Evolutionary conservation across 352 stramenopile species (phyloP).

Genomic region (Phytophthora brassicae): DNA sequence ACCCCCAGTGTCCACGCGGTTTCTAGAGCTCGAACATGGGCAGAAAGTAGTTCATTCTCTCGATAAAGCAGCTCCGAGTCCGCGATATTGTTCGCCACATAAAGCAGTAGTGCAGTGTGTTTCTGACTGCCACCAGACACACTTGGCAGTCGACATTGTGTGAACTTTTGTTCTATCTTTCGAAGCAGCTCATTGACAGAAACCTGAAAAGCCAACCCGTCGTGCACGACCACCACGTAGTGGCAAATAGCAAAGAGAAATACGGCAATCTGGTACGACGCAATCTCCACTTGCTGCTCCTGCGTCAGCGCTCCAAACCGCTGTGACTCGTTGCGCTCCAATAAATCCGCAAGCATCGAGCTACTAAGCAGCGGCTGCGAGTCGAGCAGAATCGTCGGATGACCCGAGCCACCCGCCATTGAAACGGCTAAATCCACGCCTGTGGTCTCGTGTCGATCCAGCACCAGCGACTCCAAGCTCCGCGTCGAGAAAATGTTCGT

Average conservation of each 20-base stretch:
- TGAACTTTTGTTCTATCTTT: conserved; percentile 51
- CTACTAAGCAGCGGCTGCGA: conserved; percentile 67
- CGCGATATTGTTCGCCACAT: conserved; percentile 54
- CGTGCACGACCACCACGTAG: conserved; percentile 72
- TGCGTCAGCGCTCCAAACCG: conserved; percentile 53
- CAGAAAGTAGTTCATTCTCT: conserved; percentile 35
- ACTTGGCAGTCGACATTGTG: conserved; percentile 57
- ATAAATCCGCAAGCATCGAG: conserved; percentile 51
- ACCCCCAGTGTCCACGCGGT: conserved; percentile 31
- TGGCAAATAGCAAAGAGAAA: conserved; percentile 78
- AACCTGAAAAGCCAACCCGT: conserved; percentile 37
- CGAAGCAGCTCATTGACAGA: conserved; percentile 50
- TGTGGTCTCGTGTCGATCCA: conserved; percentile 42
- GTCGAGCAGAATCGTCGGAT: conserved; percentile 58
- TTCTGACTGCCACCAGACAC: conserved; percentile 56
- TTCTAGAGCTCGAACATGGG: conserved; percentile 42
- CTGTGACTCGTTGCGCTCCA: conserved; percentile 51
- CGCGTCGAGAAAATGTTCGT: conserved; percentile 49
- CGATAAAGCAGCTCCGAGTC: conserved; percentile 33
- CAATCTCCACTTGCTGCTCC: conserved; percentile 67
- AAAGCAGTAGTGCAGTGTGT: conserved; percentile 60
- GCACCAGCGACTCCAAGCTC: conserved; percentile 39
- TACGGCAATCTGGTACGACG: conserved; percentile 62
- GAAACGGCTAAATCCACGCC: conserved; percentile 65
- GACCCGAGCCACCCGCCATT: conserved; percentile 26